These are phyloP conservation scores for Metschnikowia picachoensis DNA, from an alignment of 805 yeast genomes.

Conservation along the genomic window DNA sequence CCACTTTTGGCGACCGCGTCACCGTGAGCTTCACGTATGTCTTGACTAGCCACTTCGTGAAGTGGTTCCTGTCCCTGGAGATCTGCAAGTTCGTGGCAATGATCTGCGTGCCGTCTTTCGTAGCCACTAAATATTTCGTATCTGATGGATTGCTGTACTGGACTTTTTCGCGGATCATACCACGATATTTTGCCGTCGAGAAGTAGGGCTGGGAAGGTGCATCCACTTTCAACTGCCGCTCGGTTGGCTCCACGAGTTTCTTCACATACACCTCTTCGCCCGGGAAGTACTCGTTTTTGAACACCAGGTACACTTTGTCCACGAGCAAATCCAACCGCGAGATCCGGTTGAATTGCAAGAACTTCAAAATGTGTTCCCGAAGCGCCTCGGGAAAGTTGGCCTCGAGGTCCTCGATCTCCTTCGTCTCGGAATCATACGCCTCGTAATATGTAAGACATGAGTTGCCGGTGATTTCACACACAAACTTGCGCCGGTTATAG, in stretches of 20 bases:
- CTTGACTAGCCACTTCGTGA: conserved; percentile 86
- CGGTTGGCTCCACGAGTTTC: conserved; percentile 9
- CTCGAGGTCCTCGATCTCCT: conserved; percentile 60
- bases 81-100: conserved; percentile 73
- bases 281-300: conserved; percentile 83
- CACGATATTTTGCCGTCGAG: conserved; percentile 38
- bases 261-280: conserved; percentile 78
- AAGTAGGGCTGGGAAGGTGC: conserved; percentile 11
- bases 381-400: conserved; percentile 84
- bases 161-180: conserved; percentile 81
- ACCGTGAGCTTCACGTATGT: conserved; percentile 81
- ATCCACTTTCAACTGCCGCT: background rate
- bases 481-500: conserved; percentile 73
- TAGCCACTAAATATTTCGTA: conserved; percentile 65
- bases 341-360: conserved; percentile 74
- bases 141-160: conserved; percentile 54
- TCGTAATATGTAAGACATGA: conserved; percentile 88
- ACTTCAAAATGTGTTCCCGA: conserved; percentile 86
- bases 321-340: conserved; percentile 83
- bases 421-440: conserved; percentile 71
- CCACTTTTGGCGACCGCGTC: conserved; percentile 73
- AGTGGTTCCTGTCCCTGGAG: conserved; percentile 76
- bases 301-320: conserved; percentile 75
- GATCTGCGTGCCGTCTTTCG: conserved; percentile 52
- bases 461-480: conserved; percentile 94